phyloP scores from a whole-genome alignment of 2,329 filamentous ascomycete genomes.

The Penicillium sp. region DNA sequence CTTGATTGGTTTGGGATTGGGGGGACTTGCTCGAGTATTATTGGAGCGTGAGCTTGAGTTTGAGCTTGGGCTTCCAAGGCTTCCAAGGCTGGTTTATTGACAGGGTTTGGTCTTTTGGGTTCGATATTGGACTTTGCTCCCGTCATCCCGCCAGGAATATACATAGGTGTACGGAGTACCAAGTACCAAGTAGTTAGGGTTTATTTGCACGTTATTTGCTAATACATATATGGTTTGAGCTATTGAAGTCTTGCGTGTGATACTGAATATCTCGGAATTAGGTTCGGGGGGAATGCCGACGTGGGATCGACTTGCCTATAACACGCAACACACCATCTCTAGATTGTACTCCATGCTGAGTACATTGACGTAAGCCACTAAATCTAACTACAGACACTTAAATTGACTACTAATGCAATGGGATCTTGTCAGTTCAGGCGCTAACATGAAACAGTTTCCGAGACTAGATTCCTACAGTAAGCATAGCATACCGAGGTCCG shows the following conservation, averaged over 20 bases:
- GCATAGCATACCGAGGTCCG: neutral
- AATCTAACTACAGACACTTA: neutral
- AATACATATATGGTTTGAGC: neutral
- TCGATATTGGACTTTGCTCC: neutral
- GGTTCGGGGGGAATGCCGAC: neutral
- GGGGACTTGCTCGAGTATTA: neutral
- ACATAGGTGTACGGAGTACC: too few species aligned
- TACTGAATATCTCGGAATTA: neutral
- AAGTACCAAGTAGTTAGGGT: neutral
- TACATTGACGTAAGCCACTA: neutral
- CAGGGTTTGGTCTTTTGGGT: neutral
- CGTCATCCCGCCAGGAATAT: neutral
- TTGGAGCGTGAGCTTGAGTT: neutral
- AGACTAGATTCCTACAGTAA: neutral
- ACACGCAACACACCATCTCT: neutral
- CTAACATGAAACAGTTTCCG: neutral
- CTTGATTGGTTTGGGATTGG: neutral
- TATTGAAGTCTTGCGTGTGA: neutral
- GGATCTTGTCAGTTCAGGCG: neutral
- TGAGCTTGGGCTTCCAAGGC: neutral
- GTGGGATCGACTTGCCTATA: neutral
- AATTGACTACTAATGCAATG: neutral
- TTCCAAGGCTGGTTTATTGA: neutral
- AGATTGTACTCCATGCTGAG: too few species aligned
- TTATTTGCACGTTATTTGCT: neutral